Base-by-base conservation (phyloP, 371 early-diverging fungal species). In the Mortierella sp. region DNA sequence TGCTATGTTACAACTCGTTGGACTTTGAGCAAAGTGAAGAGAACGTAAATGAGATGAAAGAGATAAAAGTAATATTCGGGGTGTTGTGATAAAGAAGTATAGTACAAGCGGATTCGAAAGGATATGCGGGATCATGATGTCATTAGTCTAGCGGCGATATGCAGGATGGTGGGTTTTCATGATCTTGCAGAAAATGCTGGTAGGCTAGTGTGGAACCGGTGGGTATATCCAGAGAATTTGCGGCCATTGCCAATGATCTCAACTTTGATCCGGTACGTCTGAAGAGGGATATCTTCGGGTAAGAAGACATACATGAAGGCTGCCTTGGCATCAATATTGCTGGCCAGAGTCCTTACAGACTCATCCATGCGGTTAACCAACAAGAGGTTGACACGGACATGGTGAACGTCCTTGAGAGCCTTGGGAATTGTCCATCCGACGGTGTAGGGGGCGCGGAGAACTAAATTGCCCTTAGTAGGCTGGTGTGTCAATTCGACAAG, bases 191-290 rank as follows among this genome's bases (percentile, higher is more conserved):
- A 70, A 53, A 79, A 74, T 29, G 80, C 80, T 17, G 80, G 74
- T 23, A 74, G 51, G 55, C 75, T 73, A n/a, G 74, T 74, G 34
- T n/a, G 28, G 61, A 79, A 79, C 37, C 37, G 43, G 64, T 70
- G 63, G n/a, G 80, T 79, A 51, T 67, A 70, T 3, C 80, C 80
- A 15, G 70, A 61, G 63, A 79, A 79, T 70, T 70, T 73, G 67
- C 80, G 74, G 34, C 80, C 75, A 49, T 74, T 79, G 64, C 80
- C 80, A 37, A 74, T 37, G 60, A 79, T 70, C 74, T 79, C 80
- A 40, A 79, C 64, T 61, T 79, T 79, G 65, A 79, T 73, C 42
- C 31, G 56, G 58, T 79, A 79, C 37, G 10, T 40, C 23, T 54
- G 9, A 4, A 70, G 51, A 17, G 80, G 80, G 8, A 57, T 64